Conservation (phyloP, 306 rosid genomes). For the Argentina anserina region DNA sequence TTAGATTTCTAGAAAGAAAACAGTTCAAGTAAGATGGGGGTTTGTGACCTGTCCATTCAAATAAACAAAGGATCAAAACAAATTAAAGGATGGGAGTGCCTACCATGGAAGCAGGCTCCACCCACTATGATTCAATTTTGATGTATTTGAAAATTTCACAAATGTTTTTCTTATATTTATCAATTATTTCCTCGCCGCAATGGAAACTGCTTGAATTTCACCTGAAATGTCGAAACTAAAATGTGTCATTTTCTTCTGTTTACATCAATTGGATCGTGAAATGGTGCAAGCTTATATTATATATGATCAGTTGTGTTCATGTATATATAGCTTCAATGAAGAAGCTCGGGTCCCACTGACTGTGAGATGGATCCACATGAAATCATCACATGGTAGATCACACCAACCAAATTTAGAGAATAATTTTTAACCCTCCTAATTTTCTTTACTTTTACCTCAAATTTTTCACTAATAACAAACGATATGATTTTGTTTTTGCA, state of each 20-base stretch:
- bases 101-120: constrained; percentile 26
- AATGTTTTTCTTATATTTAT: background rate
- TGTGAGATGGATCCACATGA: constrained; percentile 22
- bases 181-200: background rate
- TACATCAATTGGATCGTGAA: background rate
- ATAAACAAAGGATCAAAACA: background rate
- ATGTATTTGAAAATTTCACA: background rate
- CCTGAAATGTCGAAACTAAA: background rate
- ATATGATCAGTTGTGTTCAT: constrained; percentile 12
- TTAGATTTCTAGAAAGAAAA: background rate
- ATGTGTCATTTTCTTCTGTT: background rate
- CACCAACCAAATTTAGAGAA: background rate
- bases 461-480: background rate
- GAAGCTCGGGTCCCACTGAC: constrained; percentile 29
- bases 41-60: background rate
- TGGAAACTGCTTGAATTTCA: constrained; percentile 25
- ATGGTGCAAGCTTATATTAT: background rate
- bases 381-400: constrained; percentile 31
- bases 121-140: constrained; percentile 1
- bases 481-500: background rate
- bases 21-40: background rate
- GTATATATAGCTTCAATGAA: constrained; percentile 31
- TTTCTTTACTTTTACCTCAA: background rate
- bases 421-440: background rate
- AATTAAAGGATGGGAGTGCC: constrained; percentile 10